These are phyloP conservation scores for Helicosporidium sp. DNA, from an alignment of 139 green algal genomes.

Conservation along the genomic window DNA sequence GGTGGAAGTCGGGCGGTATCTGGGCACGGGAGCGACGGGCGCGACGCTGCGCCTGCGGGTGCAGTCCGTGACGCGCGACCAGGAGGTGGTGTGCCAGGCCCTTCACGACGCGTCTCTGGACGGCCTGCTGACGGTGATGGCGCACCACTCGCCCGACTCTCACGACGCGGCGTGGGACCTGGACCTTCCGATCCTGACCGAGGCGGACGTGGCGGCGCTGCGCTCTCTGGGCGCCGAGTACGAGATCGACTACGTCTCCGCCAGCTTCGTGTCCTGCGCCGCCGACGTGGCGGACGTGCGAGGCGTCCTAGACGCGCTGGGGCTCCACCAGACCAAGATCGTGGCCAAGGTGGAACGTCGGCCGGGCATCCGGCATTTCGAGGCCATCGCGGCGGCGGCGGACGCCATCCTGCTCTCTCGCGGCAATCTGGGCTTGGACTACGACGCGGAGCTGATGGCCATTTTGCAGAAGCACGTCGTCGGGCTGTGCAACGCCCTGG, in stretches of 20 bases:
- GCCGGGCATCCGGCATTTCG: constrained; percentile 23
- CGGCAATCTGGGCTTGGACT: constrained; percentile 67
- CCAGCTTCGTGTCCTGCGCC: constrained; percentile 47
- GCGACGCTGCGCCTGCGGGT: constrained; percentile 58
- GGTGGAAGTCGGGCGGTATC: constrained; percentile 64
- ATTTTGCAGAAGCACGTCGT: constrained; percentile 35
- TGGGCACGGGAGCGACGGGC: constrained; percentile 37
- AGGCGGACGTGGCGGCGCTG: too few relatives aligned
- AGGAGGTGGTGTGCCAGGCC: constrained; percentile 32
- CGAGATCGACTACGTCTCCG: constrained; percentile 69
- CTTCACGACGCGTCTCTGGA: constrained; percentile 49
- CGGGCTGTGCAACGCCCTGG: constrained; percentile 25
- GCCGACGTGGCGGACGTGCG: constrained; percentile 22
- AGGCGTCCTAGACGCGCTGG: constrained; percentile 25
- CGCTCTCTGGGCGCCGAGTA: too few relatives aligned
- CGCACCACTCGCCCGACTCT: neutral
- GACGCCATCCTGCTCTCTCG: constrained; percentile 59
- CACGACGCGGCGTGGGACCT: constrained; percentile 24
- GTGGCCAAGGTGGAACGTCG: constrained; percentile 53
- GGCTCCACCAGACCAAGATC: constrained; percentile 37
- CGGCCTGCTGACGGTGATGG: constrained; percentile 52
- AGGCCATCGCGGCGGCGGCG: constrained; percentile 36
- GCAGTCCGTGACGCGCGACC: constrained; percentile 16
- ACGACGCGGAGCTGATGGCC: constrained; percentile 48
- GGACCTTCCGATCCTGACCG: constrained; percentile 34